A percentile compares a stretch with the other conserved stretches of the same genome.
phyloP scores from a whole-genome alignment of 2,329 filamentous ascomycete genomes.

The Camillea tinctor region DNA sequence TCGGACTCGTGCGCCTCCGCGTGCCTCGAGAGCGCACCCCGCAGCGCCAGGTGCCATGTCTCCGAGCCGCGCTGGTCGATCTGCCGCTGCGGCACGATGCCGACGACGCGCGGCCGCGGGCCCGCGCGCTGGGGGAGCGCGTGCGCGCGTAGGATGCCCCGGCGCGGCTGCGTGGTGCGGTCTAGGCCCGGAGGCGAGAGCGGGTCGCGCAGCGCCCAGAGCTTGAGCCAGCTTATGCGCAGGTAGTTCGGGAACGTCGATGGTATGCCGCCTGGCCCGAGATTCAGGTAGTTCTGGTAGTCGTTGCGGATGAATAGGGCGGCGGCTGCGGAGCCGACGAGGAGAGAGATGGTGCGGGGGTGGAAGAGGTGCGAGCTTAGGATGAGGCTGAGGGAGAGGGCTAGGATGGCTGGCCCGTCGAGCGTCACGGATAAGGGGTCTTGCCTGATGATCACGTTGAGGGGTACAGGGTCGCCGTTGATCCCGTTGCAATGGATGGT shows the following conservation, averaged over 20 bases:
- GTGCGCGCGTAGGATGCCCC: constrained; percentile 56
- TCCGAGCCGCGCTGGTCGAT: constrained; percentile 62
- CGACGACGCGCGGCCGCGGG: constrained; percentile 65
- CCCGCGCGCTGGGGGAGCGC: constrained; percentile 61
- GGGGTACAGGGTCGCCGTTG: constrained; percentile 26
- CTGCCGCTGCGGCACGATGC: constrained; percentile 81
- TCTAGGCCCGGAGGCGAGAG: constrained; percentile 57
- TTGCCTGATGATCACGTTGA: constrained; percentile 47
- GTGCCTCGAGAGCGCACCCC: constrained; percentile 51
- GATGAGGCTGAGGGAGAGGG: constrained; percentile 45
- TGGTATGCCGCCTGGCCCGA: constrained; percentile 80
- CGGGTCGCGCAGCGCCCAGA: constrained; percentile 72
- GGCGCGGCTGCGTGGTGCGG: constrained; percentile 48
- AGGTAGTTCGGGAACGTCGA: constrained; percentile 72
- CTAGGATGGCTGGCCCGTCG: constrained; percentile 48
- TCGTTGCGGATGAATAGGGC: constrained; percentile 62
- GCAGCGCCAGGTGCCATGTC: constrained; percentile 55
- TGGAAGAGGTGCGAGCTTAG: constrained; percentile 52
- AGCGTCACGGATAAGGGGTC: constrained; percentile 54
- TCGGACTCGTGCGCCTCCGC: constrained; percentile 42
- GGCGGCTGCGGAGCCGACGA: constrained; percentile 50
- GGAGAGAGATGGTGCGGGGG: constrained; percentile 45
- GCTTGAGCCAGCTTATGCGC: constrained; percentile 67
- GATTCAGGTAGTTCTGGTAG: constrained; percentile 71
- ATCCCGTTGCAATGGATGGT: constrained; percentile 6